These are phyloP conservation scores for Oryza glumipatula DNA, from an alignment of 176 grass and related monocot genomes.

Conservation along the genomic window DNA sequence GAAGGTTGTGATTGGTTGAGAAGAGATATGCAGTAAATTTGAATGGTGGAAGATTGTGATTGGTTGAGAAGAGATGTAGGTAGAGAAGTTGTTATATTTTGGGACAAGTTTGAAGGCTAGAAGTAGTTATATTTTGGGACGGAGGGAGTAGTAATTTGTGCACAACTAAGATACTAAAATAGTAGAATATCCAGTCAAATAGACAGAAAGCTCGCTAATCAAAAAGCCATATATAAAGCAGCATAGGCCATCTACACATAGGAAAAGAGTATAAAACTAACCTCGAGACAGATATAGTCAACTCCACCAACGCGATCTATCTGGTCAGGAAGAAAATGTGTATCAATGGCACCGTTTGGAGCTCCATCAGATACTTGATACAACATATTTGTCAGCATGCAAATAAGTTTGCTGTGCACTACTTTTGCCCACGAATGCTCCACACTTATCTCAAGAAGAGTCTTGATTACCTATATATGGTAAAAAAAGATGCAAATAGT, in stretches of 20 bases:
- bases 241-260: constrained; percentile 3
- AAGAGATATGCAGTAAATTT: too few species aligned
- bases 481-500: constrained; percentile 4
- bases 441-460: constrained; percentile 84
- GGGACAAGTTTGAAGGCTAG: too few species aligned
- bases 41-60: too few species aligned
- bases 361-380: constrained; percentile 71
- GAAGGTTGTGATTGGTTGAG: too few species aligned
- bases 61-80: too few species aligned
- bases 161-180: constrained; percentile 3
- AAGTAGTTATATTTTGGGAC: too few species aligned
- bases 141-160: not conserved
- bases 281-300: constrained; percentile 96
- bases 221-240: constrained; percentile 33
- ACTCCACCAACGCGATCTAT: constrained; percentile 92
- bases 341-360: constrained; percentile 57
- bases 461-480: constrained; percentile 77
- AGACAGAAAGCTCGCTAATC: constrained; percentile 18
- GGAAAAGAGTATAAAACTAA: constrained; percentile 36
- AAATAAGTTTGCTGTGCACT: constrained; percentile 93
- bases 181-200: constrained; percentile 12
- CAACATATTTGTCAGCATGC: constrained; percentile 95
- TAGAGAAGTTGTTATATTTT: too few species aligned
- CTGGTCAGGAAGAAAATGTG: constrained; percentile 62
- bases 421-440: constrained; percentile 93